Evolutionary conservation across 352 stramenopile species (phyloP).

Genomic region (Peronospora tabacina): DNA sequence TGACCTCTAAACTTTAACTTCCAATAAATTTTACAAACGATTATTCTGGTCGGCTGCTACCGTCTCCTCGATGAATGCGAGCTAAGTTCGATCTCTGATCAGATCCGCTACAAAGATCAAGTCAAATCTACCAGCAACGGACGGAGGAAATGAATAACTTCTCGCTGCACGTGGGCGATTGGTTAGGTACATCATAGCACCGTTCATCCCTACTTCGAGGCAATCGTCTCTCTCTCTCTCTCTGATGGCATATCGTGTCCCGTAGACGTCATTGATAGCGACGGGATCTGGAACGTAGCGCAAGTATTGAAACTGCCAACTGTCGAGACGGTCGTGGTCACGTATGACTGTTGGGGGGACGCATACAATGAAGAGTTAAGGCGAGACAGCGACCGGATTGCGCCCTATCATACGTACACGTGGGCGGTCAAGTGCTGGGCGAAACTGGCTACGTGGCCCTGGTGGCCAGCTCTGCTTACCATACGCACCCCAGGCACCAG

Average conservation of each 20-base stretch:
- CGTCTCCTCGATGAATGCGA: too few relatives aligned
- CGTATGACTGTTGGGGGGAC: constrained; percentile 57
- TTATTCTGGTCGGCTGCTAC: too few relatives aligned
- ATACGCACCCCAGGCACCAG: constrained; percentile 32
- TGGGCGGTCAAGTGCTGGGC: constrained; percentile 67
- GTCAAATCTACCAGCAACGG: too few relatives aligned
- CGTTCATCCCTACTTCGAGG: neutral
- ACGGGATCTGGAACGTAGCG: constrained; percentile 57
- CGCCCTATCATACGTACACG: constrained; percentile 62
- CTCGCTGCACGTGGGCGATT: constrained; percentile 28
- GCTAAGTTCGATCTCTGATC: too few relatives aligned
- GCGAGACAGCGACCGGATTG: constrained; percentile 43
- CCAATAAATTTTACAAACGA: too few relatives aligned
- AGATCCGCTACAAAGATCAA: too few relatives aligned
- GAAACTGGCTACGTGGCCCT: constrained; percentile 63
- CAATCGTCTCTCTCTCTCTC: neutral
- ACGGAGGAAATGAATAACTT: too few relatives aligned
- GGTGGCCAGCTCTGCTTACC: constrained; percentile 53
- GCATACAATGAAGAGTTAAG: constrained; percentile 52
- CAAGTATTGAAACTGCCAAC: constrained; percentile 30
- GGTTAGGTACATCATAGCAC: constrained; percentile 31
- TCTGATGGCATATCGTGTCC: neutral
- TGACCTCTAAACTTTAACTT: too few relatives aligned
- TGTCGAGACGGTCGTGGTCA: constrained; percentile 17
- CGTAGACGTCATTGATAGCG: constrained; percentile 51